Percentiles rank a stretch among this genome's conserved stretches.
These are phyloP conservation scores for Terfezia claveryi DNA, from an alignment of 495 filamentous ascomycete genomes.

Conservation along the genomic window DNA sequence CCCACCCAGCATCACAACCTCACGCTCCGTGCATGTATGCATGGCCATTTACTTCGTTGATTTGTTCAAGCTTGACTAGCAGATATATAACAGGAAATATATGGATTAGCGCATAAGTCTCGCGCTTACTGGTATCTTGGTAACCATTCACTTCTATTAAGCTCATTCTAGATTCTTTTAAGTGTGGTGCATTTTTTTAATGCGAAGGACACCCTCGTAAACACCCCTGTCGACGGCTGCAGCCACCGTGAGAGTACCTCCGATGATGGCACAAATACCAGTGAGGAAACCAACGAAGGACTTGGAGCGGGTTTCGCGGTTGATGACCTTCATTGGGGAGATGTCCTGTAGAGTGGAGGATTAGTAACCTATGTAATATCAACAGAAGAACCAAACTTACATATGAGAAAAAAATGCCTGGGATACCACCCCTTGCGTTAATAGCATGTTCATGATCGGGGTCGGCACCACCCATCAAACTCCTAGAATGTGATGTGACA, in stretches of 20 bases:
- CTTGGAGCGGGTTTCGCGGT: conserved; percentile 73
- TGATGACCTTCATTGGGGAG: conserved; percentile 99
- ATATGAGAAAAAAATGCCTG: conserved; percentile 95
- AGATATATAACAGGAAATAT: too few relatives aligned
- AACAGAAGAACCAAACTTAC: conserved; percentile 26
- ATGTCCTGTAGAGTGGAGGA: conserved; percentile 42
- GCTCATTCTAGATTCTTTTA: neutral
- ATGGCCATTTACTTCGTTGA: too few relatives aligned
- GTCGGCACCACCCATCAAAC: conserved; percentile 59
- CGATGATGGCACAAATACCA: conserved; percentile 82
- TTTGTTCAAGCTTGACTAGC: too few relatives aligned
- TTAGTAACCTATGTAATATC: neutral
- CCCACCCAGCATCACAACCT: too few relatives aligned
- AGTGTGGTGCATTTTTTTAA: neutral
- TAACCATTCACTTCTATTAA: neutral
- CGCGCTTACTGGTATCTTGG: too few relatives aligned
- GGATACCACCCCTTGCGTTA: conserved; percentile 77
- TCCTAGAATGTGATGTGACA: conserved; percentile 84
- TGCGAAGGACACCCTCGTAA: conserved; percentile 44
- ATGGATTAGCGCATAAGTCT: too few relatives aligned
- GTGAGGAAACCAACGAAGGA: conserved; percentile 76
- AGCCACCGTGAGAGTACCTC: conserved; percentile 86
- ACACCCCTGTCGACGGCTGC: conserved; percentile 78
- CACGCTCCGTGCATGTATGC: too few relatives aligned
- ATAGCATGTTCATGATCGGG: conserved; percentile 65